Base-by-base conservation (phyloP, 257 asterid genomes). In the Capsicum baccatum region DNA sequence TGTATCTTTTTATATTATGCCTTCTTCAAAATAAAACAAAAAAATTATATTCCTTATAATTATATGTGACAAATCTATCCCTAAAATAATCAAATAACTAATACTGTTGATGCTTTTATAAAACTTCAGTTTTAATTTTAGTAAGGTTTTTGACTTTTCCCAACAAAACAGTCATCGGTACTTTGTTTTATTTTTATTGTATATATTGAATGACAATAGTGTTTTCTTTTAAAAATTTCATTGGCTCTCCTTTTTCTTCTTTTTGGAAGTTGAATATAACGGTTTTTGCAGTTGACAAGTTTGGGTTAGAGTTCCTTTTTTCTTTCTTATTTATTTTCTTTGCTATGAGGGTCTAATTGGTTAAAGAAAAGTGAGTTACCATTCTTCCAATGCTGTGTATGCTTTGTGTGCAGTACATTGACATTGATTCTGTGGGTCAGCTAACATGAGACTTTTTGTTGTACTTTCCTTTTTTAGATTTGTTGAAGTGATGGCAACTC, bases 401-500 rank as follows among this genome's bases (percentile, higher is more conserved):
- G 63, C 44, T 76, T 76, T 13, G 62, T 21, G 26, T 7, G 47
- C 47, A 66, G 47, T 26, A 3, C 48, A 21, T 26, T 15, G 44
- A 52, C 81, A 76, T 76, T 52, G 64, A 52, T 52, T 52, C 13
- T 76, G 81, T 76, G 81, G 81, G 81, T 76, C 81, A 26, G 48
- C 26, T 13, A 52, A 21, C 48, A 54, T 76, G 48, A 76, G 48
- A 54, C 81, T 26, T 52, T 76, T 52, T 52, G 19, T 8, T 76
- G 14, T 69, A 76, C 81, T 76, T 26, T 26, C 64, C 81, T 13
- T 52, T 52, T 26, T 76, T 26, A 76, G 48, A 52, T 76, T 76
- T 76, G 63, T 52, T 52, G 81, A 52, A 76, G 63, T 76, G 48
- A 76, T 76, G 48, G 48, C 81, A 76, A 52, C 63, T 74, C 62